phyloP scores from a whole-genome alignment of 148 eudicot genomes.

The Camellia japonica region DNA sequence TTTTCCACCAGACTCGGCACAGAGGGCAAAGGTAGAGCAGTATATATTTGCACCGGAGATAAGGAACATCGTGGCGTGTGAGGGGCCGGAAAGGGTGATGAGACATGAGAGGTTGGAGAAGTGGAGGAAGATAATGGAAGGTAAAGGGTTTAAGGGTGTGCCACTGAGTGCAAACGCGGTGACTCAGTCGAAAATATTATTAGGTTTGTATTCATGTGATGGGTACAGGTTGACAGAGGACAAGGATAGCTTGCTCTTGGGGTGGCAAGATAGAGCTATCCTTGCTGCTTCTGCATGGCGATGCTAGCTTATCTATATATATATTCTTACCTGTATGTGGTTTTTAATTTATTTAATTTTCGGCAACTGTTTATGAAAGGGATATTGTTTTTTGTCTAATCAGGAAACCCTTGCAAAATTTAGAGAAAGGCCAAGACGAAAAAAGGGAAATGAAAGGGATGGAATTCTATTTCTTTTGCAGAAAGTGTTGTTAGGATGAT shows the following conservation, averaged over 20 bases:
- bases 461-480: constrained; percentile 3
- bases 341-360: not conserved
- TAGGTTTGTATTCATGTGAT: constrained; percentile 39
- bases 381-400: not conserved
- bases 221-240: constrained; percentile 40
- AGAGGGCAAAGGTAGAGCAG: constrained; percentile 51
- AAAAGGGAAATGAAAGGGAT: not conserved
- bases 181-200: constrained; percentile 34
- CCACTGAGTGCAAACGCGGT: constrained; percentile 36
- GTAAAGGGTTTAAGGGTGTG: constrained; percentile 38
- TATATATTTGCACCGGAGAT: constrained; percentile 47
- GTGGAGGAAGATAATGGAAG: constrained; percentile 44
- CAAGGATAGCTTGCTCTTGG: constrained; percentile 39
- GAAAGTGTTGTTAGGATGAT: constrained; percentile 16
- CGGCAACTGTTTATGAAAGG: not conserved
- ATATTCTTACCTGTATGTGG: not conserved
- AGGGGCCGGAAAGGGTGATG: constrained; percentile 30
- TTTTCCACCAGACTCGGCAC: constrained; percentile 37
- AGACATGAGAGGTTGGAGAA: constrained; percentile 41
- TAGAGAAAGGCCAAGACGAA: not conserved
- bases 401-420: not conserved
- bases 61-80: constrained; percentile 39
- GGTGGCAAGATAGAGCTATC: constrained; percentile 42
- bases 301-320: constrained; percentile 5
- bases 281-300: constrained; percentile 47